phyloP scores from a whole-genome alignment of 2,329 filamentous ascomycete genomes.

The Ampelomyces quisqualis region DNA sequence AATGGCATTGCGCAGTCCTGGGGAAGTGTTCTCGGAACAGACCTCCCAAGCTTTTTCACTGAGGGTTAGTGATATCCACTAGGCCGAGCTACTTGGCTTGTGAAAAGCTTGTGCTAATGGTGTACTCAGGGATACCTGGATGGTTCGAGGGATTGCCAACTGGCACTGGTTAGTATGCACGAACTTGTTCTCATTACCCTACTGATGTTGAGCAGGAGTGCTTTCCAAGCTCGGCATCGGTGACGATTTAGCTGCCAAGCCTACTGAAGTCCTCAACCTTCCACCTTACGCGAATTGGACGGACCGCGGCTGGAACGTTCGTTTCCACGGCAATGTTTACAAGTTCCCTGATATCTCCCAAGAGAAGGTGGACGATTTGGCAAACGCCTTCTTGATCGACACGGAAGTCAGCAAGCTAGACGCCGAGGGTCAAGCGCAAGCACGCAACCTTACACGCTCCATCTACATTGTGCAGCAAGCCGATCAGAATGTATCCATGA shows the following conservation, averaged over 20 bases:
- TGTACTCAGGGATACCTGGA: constrained; percentile 56
- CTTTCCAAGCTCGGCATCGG: constrained; percentile 62
- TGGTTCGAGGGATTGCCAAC: constrained; percentile 66
- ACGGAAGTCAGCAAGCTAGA: constrained; percentile 62
- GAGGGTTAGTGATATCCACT: constrained; percentile 28
- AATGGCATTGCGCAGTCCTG: constrained; percentile 33
- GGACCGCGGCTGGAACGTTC: constrained; percentile 71
- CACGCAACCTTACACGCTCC: constrained; percentile 69
- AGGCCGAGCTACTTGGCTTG: constrained; percentile 7
- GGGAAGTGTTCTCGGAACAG: constrained; percentile 38
- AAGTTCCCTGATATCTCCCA: constrained; percentile 70
- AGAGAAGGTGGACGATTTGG: constrained; percentile 65
- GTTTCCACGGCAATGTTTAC: constrained; percentile 79
- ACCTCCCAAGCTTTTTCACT: constrained; percentile 42
- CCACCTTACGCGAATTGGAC: constrained; percentile 74
- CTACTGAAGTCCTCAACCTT: constrained; percentile 70
- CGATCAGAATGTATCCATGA: constrained; percentile 63
- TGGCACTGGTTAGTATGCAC: too few relatives aligned
- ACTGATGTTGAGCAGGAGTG: too few relatives aligned
- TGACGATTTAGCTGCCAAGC: constrained; percentile 61
- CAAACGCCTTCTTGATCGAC: constrained; percentile 69
- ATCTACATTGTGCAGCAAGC: constrained; percentile 76
- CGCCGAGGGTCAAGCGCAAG: constrained; percentile 62
- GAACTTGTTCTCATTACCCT: too few relatives aligned
- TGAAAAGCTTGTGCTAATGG: constrained; percentile 23